Conservation (phyloP, 1,284 basidiomycete species). For the Ustilago sp. region DNA sequence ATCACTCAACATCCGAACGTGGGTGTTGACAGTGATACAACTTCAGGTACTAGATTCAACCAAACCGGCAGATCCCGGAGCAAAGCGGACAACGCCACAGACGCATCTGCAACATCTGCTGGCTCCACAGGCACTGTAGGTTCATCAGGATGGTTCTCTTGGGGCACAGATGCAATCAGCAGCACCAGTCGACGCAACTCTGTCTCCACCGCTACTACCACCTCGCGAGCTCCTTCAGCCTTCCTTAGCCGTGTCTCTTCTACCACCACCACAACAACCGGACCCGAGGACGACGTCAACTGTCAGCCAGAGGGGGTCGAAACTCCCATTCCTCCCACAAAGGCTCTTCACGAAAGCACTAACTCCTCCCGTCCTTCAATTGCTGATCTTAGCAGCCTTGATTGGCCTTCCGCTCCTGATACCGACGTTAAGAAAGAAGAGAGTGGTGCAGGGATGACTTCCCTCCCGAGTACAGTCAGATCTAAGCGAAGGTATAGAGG, state of each 20-base stretch:
- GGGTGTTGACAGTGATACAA: not conserved
- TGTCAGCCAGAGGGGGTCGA: slow-evolving; percentile 31
- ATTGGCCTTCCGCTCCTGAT: slow-evolving; percentile 3
- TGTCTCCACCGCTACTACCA: not conserved
- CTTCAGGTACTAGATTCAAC: not conserved
- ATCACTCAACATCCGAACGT: not conserved
- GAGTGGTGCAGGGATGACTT: not conserved
- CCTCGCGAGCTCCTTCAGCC: not conserved
- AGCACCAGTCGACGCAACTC: slow-evolving; percentile 16
- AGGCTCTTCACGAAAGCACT: not conserved
- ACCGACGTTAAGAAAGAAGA: not conserved
- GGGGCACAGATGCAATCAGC: slow-evolving; percentile 7
- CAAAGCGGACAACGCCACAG: slow-evolving; percentile 1
- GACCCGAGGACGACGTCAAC: slow-evolving; percentile 18
- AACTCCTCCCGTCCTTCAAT: not conserved
- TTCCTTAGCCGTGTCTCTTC: not conserved
- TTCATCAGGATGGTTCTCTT: slow-evolving; percentile 19
- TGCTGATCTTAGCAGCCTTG: slow-evolving; percentile 4
- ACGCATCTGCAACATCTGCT: slow-evolving; percentile 4
- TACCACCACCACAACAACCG: not conserved
- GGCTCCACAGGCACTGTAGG: slow-evolving; percentile 9
- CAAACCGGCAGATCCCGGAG: not conserved
- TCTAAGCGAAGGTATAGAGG: slow-evolving; percentile 16
- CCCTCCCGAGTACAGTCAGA: not conserved
- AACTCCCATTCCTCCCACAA: not conserved